phyloP scores from a whole-genome alignment of 2,329 filamentous ascomycete genomes.

The Fusarium avenaceum region DNA sequence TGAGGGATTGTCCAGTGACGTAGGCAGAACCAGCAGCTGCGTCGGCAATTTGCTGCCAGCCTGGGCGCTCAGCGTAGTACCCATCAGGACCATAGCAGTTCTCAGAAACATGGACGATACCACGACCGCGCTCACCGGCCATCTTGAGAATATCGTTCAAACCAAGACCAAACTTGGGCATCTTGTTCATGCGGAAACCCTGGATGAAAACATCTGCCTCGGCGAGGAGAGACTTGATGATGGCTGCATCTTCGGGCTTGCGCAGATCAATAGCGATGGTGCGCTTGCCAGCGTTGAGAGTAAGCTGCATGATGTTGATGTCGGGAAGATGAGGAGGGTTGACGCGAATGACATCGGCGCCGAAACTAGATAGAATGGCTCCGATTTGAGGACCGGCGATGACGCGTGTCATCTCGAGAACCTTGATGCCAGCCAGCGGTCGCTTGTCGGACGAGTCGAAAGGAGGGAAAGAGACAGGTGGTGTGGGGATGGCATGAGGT shows the following conservation, averaged over 20 bases:
- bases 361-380: constrained; percentile 16
- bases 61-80: constrained; percentile 71
- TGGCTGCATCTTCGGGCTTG: constrained; percentile 7
- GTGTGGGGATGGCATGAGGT: constrained; percentile 16
- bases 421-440: constrained; percentile 8
- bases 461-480: constrained; percentile 7
- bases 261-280: constrained; percentile 26
- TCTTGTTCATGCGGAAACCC: constrained; percentile 31
- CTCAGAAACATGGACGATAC: constrained; percentile 74
- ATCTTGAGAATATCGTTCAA: constrained; percentile 23
- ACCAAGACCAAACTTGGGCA: constrained; percentile 25
- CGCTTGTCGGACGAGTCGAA: constrained; percentile 1
- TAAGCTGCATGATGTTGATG: constrained; percentile 27
- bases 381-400: constrained; percentile 28
- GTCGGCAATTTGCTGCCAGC: constrained; percentile 78
- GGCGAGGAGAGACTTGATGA: constrained; percentile 14
- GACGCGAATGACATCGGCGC: constrained; percentile 17
- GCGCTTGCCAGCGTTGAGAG: constrained; percentile 26
- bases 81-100: constrained; percentile 72
- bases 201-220: constrained; percentile 27
- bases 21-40: constrained; percentile 25
- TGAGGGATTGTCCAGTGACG: constrained; percentile 13
- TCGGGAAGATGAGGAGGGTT: constrained; percentile 22
- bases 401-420: constrained; percentile 28
- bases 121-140: constrained; percentile 61